Evolutionary conservation across 1,284 basidiomycete species (phyloP).

Genomic region (Cryptococcus sp.): DNA sequence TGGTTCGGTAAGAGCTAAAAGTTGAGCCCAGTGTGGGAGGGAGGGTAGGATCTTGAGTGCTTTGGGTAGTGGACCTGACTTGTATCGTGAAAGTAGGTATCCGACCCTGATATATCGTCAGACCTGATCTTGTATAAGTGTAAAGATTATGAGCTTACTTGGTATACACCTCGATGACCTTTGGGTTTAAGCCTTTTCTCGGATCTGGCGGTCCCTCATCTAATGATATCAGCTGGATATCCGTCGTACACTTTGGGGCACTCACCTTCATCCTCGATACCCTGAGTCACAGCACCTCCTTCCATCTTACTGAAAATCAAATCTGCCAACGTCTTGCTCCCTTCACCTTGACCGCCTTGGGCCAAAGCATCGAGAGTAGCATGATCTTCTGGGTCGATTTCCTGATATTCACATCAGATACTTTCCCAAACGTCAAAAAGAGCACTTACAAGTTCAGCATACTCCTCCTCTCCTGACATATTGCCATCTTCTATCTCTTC

Average conservation of each 20-base stretch:
- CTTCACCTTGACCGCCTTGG: constrained; percentile 10
- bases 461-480: constrained; percentile 50
- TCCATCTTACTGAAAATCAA: constrained; percentile 90
- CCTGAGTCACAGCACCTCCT: constrained; percentile 56
- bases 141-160: constrained; percentile 58
- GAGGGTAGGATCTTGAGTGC: constrained; percentile 98
- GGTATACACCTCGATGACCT: constrained; percentile 89
- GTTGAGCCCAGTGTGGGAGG: constrained; percentile 90
- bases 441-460: constrained; percentile 52
- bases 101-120: constrained; percentile 62
- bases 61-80: constrained; percentile 92
- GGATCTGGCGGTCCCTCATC: constrained; percentile 67
- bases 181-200: constrained; percentile 89
- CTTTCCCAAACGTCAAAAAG: not conserved
- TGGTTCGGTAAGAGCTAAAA: constrained; percentile 88
- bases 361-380: constrained; percentile 70
- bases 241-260: constrained; percentile 49
- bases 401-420: constrained; percentile 50
- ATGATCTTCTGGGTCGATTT: constrained; percentile 84
- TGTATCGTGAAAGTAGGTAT: constrained; percentile 80
- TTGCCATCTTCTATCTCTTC: constrained; percentile 43
- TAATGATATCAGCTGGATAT: constrained; percentile 8
- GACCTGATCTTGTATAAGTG: not conserved
- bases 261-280: constrained; percentile 32
- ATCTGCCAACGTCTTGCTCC: constrained; percentile 79